Conservation (phyloP, 2,329 filamentous ascomycete species). For the Ceratocystis variospora region DNA sequence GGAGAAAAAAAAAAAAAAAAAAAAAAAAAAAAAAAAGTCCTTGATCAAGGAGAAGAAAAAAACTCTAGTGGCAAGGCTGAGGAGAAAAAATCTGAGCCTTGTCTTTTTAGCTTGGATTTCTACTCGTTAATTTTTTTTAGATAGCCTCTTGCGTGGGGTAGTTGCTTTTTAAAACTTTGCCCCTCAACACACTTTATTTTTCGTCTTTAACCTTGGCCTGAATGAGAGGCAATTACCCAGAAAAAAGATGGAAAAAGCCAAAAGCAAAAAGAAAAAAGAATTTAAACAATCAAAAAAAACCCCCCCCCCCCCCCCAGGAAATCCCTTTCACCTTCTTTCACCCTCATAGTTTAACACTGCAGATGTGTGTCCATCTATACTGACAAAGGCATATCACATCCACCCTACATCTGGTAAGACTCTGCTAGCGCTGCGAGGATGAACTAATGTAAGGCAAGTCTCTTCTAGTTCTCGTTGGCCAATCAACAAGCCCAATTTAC, state of each 20-base stretch:
- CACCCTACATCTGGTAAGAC: neutral
- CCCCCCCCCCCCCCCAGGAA: no score
- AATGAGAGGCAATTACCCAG: neutral
- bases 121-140: neutral
- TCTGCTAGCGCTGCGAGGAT: neutral
- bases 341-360: neutral
- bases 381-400: no score
- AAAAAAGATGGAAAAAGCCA: neutral
- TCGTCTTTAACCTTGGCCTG: no score
- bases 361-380: no score
- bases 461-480: neutral
- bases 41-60: conserved; percentile 2
- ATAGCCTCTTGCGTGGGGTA: neutral
- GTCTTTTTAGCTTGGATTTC: neutral
- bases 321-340: neutral
- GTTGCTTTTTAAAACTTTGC: neutral
- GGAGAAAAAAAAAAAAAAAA: neutral
- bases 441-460: neutral
- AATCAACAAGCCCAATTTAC: neutral
- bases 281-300: no score
- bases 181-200: no score
- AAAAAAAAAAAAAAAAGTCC: neutral
- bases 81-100: neutral
- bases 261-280: neutral
- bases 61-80: neutral